phyloP scores from a whole-genome alignment of 176 grass and related monocot genomes.

The Metroxylon sagu region DNA sequence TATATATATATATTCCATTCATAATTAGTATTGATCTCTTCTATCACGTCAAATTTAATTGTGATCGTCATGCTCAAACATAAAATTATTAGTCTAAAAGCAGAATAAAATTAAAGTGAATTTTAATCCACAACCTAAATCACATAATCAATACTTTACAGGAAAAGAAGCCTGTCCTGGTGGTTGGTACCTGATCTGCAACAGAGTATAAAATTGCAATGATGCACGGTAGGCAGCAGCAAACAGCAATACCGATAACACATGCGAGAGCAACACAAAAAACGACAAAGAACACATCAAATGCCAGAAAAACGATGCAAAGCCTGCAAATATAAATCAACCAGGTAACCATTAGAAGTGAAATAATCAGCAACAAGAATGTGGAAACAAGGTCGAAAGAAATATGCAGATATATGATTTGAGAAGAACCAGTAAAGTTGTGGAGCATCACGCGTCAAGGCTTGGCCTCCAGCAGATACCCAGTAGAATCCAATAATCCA shows the following conservation, averaged over 20 bases:
- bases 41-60: too few relatives aligned
- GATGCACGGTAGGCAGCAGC: constrained; percentile 46
- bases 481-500: constrained; percentile 17
- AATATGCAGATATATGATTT: constrained; percentile 2
- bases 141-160: too few relatives aligned
- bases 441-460: constrained; percentile 8
- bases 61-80: too few relatives aligned
- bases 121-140: too few relatives aligned
- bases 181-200: constrained; percentile 34
- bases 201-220: constrained; percentile 44
- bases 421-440: constrained; percentile 7
- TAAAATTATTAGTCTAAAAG: too few relatives aligned
- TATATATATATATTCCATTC: too few relatives aligned
- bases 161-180: too few relatives aligned
- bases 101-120: too few relatives aligned
- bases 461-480: constrained; percentile 14
- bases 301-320: constrained; percentile 46
- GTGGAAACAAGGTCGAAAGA: constrained; percentile 9
- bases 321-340: constrained; percentile 23
- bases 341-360: background rate
- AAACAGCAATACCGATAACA: constrained; percentile 35
- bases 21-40: too few relatives aligned
- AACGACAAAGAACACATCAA: constrained; percentile 43
- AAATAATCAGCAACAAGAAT: constrained; percentile 2
- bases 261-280: constrained; percentile 40